Base-by-base conservation (phyloP, 305 asterid genomes). In the Lippia alba region DNA sequence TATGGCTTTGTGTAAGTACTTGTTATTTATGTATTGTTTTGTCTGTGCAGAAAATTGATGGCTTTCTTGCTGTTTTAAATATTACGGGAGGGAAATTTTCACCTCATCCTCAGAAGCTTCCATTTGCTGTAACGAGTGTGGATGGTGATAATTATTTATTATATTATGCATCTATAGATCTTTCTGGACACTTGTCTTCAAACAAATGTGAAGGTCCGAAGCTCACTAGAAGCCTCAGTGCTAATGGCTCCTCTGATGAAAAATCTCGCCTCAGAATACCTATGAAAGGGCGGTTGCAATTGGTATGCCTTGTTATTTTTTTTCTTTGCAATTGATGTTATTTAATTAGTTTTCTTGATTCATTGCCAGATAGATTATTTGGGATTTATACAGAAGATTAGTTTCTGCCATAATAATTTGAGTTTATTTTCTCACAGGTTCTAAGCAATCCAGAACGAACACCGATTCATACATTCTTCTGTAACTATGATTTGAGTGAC, bases 381-480 rank as follows among this genome's bases (percentile, higher is more conserved):
- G 41, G 4, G 41, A 36, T 36, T 36, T 36, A 36, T 36, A 36
- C 9, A 8, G 5, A 36, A 36, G 41, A 8, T 36, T 36, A 66
- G 34, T 63, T 24, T 53, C 36, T 55, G 19, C 51, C 51, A 17
- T 60, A 59, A 64, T 68, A 11, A 56, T 57, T n/a, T 4, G 59
- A 64, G 67, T 58, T 80, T 57, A 67, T 59, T 73, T 24, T 24
- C 30, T 64, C 53, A 30, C 90, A 93, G 97, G 96, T 93, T 56
- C 84, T 93, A 53, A 91, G 98, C 86, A 93, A 93, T 83, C 98
- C 97, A 15, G 98, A 93, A 75, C 83, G 92, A 76, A 91, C 98
- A 61, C 98, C 97, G 2, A 76, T 93, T 64, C 98, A 93, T 70
- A 87, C 97, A 48, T 93, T 93, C 88, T 84, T 93, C 71, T 91